Evolutionary conservation across 139 green algal species (phyloP).

Genomic region (Coccomyxa sp.): DNA sequence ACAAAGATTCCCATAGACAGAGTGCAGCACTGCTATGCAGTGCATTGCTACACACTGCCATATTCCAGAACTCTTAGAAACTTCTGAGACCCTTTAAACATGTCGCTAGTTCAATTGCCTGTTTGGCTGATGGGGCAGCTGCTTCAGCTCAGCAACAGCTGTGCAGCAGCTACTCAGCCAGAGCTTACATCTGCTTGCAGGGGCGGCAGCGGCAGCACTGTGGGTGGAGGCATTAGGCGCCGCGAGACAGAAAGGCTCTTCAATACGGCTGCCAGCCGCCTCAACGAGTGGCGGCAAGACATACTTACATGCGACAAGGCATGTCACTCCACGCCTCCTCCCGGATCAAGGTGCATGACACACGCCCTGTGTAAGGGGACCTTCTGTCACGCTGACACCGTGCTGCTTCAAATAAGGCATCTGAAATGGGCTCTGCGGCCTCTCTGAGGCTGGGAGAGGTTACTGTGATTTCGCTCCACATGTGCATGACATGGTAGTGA

Average conservation of each 20-base stretch:
- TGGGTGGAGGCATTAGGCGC: conserved; percentile 1
- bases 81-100: too few relatives aligned
- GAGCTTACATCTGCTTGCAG: background rate
- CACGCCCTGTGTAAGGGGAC: background rate
- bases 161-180: background rate
- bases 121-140: too few relatives aligned
- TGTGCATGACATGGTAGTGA: too few relatives aligned
- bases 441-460: background rate
- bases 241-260: conserved; percentile 18
- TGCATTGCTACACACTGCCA: too few relatives aligned
- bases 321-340: background rate
- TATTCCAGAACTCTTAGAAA: too few relatives aligned
- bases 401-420: background rate
- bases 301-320: conserved; percentile 6
- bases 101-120: too few relatives aligned
- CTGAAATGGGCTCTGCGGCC: background rate
- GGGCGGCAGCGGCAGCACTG: background rate
- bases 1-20: too few relatives aligned
- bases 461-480: too few relatives aligned
- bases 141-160: too few relatives aligned
- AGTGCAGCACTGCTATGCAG: too few relatives aligned
- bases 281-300: conserved; percentile 6
- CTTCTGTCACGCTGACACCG: background rate
- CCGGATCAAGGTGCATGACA: background rate
- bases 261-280: background rate